Evolutionary conservation across 176 grass and related monocot species (phyloP).

Genomic region (Pontederia crassipes): DNA sequence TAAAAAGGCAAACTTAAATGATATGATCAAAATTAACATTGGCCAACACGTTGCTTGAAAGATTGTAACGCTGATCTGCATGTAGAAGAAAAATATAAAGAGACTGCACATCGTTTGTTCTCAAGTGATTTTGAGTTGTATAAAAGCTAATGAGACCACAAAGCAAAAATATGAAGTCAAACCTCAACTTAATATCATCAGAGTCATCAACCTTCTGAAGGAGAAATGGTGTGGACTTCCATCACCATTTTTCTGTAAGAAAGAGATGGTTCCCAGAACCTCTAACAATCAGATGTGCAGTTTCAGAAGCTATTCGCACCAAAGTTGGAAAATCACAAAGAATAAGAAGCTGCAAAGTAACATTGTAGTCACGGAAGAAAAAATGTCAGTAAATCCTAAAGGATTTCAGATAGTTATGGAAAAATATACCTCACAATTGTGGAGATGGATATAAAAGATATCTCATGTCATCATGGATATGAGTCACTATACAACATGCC

Average conservation of each 20-base stretch:
- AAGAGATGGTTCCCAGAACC: conserved; percentile 90
- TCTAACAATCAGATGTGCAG: conserved; percentile 81
- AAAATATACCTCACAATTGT: too few species aligned
- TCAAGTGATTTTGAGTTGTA: not conserved
- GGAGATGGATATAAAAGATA: too few species aligned
- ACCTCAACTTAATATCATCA: conserved; percentile 87
- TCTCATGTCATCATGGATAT: too few species aligned
- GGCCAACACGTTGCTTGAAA: conserved; percentile 73
- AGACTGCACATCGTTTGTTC: not conserved
- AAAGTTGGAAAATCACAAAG: conserved; percentile 74
- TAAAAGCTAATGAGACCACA: not conserved
- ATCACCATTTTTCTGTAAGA: conserved; percentile 56
- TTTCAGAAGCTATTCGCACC: conserved; percentile 47
- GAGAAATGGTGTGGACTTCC: conserved; percentile 65
- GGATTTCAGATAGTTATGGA: not conserved
- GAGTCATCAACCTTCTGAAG: conserved; percentile 73
- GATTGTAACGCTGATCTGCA: conserved; percentile 72
- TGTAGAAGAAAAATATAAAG: conserved; percentile 26
- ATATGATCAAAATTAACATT: conserved; percentile 92
- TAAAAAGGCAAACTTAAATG: conserved; percentile 27
- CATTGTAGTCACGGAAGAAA: not conserved
- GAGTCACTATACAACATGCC: not conserved
- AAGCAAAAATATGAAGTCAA: not conserved
- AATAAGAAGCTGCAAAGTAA: conserved; percentile 59
- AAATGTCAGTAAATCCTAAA: conserved; percentile 18